Percentiles rank a stretch among this genome's conserved stretches.
phyloP scores from a whole-genome alignment of 495 filamentous ascomycete species.

The Xylaria scruposa region DNA sequence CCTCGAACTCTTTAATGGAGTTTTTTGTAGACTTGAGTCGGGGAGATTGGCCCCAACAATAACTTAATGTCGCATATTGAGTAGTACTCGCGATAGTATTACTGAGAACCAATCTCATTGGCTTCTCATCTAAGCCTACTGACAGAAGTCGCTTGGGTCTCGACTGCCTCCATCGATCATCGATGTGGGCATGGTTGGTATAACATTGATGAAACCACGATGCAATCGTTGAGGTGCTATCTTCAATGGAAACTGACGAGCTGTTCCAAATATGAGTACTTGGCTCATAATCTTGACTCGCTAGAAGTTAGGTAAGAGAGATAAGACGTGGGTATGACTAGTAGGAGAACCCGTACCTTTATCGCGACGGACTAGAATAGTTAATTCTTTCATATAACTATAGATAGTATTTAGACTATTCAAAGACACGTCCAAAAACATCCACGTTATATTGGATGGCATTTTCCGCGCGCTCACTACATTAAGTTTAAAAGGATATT shows the following conservation, averaged over 20 bases:
- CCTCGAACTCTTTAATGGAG: neutral
- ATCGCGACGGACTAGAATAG: neutral
- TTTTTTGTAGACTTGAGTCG: neutral
- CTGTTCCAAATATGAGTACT: neutral
- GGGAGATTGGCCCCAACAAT: neutral
- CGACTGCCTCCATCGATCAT: slow-evolving; percentile 32
- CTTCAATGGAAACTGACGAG: neutral
- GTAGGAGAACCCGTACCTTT: neutral
- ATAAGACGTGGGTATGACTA: neutral
- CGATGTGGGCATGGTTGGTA: neutral
- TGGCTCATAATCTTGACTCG: neutral
- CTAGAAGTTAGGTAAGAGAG: neutral
- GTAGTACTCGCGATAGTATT: neutral
- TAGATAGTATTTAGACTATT: neutral
- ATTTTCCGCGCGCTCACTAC: neutral
- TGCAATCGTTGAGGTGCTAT: neutral
- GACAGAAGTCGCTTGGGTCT: neutral
- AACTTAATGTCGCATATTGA: neutral
- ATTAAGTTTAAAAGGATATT: neutral
- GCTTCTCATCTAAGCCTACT: neutral
- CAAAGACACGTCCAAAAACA: neutral
- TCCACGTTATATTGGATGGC: neutral
- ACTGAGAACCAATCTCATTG: neutral
- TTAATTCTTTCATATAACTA: neutral
- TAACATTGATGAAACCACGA: neutral